Evolutionary conservation across 108 stramenopile genomes (phyloP).

Genomic region (Aurantiochytrium sp.): DNA sequence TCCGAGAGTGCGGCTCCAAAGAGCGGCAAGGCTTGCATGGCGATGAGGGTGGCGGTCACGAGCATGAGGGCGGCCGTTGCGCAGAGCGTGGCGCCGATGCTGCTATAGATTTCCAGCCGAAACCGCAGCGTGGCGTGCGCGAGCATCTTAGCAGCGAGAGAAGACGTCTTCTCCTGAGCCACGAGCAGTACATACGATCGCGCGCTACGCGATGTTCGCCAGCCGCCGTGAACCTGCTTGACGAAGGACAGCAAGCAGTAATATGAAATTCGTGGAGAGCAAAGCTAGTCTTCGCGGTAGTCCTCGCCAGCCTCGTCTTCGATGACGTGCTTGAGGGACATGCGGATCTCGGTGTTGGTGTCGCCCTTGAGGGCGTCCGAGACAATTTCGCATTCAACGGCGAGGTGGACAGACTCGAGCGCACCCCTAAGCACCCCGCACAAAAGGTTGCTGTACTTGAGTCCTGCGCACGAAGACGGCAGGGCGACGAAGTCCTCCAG

Average conservation of each 20-base stretch:
- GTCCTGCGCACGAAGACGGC: slow-evolving; percentile 62
- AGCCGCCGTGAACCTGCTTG: too few species aligned
- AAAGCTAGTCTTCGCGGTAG: not conserved
- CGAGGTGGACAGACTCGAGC: slow-evolving; percentile 76
- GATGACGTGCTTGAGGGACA: slow-evolving; percentile 14
- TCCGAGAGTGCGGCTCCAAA: not conserved
- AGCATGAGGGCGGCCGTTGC: not conserved
- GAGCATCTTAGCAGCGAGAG: too few species aligned
- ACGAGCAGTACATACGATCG: too few species aligned
- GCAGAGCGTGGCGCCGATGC: not conserved
- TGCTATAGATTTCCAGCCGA: not conserved
- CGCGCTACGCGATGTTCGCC: too few species aligned
- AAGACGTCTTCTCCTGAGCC: too few species aligned
- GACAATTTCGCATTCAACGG: not conserved
- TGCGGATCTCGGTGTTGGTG: not conserved
- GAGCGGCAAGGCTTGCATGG: not conserved
- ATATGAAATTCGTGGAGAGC: not conserved
- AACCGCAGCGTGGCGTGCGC: not conserved
- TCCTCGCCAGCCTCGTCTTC: slow-evolving; percentile 2
- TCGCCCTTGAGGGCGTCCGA: slow-evolving; percentile 7
- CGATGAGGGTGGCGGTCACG: not conserved
- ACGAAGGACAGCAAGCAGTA: too few species aligned
- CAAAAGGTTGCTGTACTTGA: slow-evolving; percentile 81
- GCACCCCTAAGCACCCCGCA: slow-evolving; percentile 88
- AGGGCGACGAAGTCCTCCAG: slow-evolving; percentile 86